Evolutionary conservation across 2,329 filamentous ascomycete species (phyloP).

Genomic region (Diplodia sapinea): DNA sequence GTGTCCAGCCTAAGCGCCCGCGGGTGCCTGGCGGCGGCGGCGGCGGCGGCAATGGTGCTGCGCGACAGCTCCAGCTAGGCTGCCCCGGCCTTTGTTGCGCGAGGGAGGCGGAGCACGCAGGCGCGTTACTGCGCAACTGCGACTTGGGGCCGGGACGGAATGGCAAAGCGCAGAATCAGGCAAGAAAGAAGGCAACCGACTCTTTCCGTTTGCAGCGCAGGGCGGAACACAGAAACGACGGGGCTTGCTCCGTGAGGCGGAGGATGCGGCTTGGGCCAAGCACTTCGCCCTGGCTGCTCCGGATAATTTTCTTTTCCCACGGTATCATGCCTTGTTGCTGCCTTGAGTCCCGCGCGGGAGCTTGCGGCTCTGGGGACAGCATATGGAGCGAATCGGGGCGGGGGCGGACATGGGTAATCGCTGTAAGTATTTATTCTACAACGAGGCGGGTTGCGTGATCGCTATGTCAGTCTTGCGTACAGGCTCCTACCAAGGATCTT

Average conservation of each 20-base stretch:
- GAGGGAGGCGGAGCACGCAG: not conserved
- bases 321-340: not conserved
- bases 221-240: not conserved
- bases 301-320: not conserved
- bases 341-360: not conserved
- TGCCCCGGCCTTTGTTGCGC: not conserved
- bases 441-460: not conserved
- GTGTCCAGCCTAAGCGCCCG: not conserved
- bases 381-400: not conserved
- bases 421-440: not conserved
- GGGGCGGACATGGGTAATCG: too few species aligned
- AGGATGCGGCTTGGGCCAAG: too few species aligned
- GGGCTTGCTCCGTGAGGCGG: not conserved
- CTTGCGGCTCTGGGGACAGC: not conserved
- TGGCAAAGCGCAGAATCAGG: not conserved
- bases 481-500: not conserved
- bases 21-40: not conserved
- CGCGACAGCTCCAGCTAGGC: too few species aligned
- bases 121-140: not conserved
- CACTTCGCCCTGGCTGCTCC: not conserved
- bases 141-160: not conserved
- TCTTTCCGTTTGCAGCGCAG: not conserved
- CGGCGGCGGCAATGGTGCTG: not conserved
- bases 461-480: not conserved
- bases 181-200: not conserved